Conservation (phyloP, 1,284 basidiomycete genomes). For the Termitomyces sp. region DNA sequence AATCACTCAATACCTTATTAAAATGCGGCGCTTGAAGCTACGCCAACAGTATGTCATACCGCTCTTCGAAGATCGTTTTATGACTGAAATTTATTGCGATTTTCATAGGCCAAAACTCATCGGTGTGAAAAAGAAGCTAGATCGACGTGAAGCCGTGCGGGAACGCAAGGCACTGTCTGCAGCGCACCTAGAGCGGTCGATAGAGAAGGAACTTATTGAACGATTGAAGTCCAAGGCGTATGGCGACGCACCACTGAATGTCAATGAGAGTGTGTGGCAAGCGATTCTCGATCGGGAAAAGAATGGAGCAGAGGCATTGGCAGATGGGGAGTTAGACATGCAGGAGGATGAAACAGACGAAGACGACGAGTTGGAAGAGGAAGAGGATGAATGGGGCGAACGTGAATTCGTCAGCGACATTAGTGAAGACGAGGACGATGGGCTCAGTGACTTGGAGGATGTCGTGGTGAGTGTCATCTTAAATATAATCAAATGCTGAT, state of each 20-base stretch:
- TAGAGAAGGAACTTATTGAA: constrained; percentile 95
- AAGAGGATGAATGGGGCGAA: constrained; percentile 59
- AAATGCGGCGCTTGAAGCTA: constrained; percentile 89
- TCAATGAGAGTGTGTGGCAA: constrained; percentile 97
- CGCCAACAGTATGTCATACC: constrained; percentile 74
- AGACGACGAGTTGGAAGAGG: constrained; percentile 59
- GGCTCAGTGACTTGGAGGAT: constrained; percentile 73
- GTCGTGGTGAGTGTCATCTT: constrained; percentile 36
- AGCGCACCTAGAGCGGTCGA: constrained; percentile 89
- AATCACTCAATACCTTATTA: constrained; percentile 98
- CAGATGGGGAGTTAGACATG: constrained; percentile 53
- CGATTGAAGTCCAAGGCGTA: constrained; percentile 96
- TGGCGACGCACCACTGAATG: constrained; percentile 95
- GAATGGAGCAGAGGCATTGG: constrained; percentile 43
- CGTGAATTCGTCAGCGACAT: constrained; percentile 87
- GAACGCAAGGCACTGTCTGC: constrained; percentile 96
- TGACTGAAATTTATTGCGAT: neutral
- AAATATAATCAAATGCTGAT: constrained; percentile 12
- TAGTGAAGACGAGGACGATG: constrained; percentile 60
- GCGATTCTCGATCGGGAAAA: constrained; percentile 81
- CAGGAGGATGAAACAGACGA: constrained; percentile 52
- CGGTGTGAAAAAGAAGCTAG: constrained; percentile 96
- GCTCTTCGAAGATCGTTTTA: neutral
- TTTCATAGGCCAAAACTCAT: constrained; percentile 79
- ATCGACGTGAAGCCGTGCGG: constrained; percentile 88